These are phyloP conservation scores for Mucor lusitanicus DNA, from an alignment of 371 early-diverging fungal species.

Conservation along the genomic window DNA sequence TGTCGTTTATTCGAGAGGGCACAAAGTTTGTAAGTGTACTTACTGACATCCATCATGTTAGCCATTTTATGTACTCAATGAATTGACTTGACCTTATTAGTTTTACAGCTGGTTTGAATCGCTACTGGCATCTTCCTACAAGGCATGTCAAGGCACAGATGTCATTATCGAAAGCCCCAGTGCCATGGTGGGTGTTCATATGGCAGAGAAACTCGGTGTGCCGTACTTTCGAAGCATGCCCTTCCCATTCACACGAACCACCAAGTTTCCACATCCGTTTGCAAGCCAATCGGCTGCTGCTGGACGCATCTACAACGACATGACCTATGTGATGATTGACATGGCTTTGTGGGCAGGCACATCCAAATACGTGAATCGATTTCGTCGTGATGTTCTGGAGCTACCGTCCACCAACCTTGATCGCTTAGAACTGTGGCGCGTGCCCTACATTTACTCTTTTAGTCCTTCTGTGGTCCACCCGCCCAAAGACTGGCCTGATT, in stretches of 20 bases:
- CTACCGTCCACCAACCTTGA: constrained; percentile 55
- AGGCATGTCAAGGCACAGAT: constrained; percentile 74
- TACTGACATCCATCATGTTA: too few relatives aligned
- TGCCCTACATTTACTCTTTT: constrained; percentile 79
- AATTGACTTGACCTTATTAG: too few relatives aligned
- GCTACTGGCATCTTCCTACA: constrained; percentile 64
- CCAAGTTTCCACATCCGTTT: constrained; percentile 81
- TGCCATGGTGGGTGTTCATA: constrained; percentile 78
- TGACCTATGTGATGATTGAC: constrained; percentile 78
- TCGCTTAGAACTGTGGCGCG: constrained; percentile 54
- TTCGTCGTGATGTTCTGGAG: constrained; percentile 58
- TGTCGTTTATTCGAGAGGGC: constrained; percentile 70
- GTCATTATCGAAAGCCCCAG: constrained; percentile 76
- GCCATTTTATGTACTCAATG: too few relatives aligned
- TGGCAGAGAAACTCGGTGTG: constrained; percentile 71
- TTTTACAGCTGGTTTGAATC: constrained; percentile 78
- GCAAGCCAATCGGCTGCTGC: constrained; percentile 61
- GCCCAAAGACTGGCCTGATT: constrained; percentile 79
- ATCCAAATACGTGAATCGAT: constrained; percentile 63
- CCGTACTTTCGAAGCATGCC: constrained; percentile 78
- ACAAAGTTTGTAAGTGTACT: constrained; percentile 42
- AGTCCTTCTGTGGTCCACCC: constrained; percentile 69
- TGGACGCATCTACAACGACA: constrained; percentile 75
- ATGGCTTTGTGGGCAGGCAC: constrained; percentile 75
- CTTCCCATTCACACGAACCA: constrained; percentile 80